These are phyloP conservation scores for Globisporangium nagaii DNA, from an alignment of 352 stramenopile genomes.

Conservation along the genomic window DNA sequence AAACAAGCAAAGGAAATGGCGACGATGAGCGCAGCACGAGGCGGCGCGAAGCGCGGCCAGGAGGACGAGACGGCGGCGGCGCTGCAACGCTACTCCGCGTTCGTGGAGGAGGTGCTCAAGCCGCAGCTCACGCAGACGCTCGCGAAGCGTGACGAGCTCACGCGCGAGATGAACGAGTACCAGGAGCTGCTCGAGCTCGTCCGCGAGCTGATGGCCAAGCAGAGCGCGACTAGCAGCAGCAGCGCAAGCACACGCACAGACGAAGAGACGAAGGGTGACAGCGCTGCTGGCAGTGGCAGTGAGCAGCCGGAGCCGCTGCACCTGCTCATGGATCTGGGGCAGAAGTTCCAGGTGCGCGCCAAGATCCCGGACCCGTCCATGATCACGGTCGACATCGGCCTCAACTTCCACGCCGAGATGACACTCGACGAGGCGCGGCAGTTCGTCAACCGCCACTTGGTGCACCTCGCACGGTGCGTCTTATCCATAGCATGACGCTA, in stretches of 20 bases:
- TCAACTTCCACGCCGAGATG: conserved; percentile 81
- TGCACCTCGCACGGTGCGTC: conserved; percentile 41
- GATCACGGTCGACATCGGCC: conserved; percentile 62
- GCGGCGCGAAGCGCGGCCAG: neutral
- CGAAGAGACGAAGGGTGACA: conserved; percentile 4
- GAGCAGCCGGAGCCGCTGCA: conserved; percentile 13
- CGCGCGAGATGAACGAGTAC: conserved; percentile 54
- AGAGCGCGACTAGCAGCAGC: conserved; percentile 10
- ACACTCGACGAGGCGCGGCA: conserved; percentile 46
- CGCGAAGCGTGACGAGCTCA: conserved; percentile 38
- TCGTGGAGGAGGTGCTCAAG: conserved; percentile 66
- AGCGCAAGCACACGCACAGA: neutral
- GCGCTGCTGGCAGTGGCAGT: no score
- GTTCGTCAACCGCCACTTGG: conserved; percentile 53
- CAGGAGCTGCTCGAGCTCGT: conserved; percentile 43
- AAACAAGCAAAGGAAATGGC: neutral
- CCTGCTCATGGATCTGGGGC: conserved; percentile 62
- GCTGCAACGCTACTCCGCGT: conserved; percentile 56
- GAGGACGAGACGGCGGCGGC: conserved; percentile 11
- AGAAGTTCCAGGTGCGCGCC: conserved; percentile 67
- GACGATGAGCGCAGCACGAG: neutral
- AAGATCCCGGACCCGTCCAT: conserved; percentile 55
- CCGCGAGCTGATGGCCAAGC: conserved; percentile 20
- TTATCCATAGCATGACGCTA: neutral
- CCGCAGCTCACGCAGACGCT: conserved; percentile 64